These are phyloP conservation scores for Ustilago curta DNA, from an alignment of 1,284 basidiomycete species.

Conservation along the genomic window DNA sequence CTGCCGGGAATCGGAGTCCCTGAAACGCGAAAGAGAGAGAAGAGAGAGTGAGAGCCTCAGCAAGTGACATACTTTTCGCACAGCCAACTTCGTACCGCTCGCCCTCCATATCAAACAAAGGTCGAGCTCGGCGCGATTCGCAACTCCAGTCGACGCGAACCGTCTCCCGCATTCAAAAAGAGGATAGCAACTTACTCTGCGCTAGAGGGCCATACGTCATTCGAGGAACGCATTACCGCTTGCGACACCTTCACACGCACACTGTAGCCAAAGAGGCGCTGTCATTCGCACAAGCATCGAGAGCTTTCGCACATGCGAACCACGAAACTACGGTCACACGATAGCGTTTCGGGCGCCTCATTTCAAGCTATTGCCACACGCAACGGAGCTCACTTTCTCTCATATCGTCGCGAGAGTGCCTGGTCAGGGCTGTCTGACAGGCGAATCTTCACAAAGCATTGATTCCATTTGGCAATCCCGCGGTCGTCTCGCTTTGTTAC, in stretches of 20 bases:
- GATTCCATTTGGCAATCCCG: neutral
- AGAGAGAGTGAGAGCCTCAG: neutral
- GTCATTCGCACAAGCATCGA: too few relatives aligned
- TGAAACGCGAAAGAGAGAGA: conserved; percentile 5
- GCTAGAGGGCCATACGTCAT: too few relatives aligned
- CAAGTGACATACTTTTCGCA: neutral
- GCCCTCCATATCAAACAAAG: neutral
- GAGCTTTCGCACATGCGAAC: too few relatives aligned
- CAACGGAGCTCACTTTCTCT: neutral
- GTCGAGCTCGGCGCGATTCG: neutral
- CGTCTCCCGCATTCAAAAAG: neutral
- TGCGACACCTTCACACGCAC: too few relatives aligned
- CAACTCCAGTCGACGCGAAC: neutral
- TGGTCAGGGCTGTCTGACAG: neutral
- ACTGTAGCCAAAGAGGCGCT: too few relatives aligned
- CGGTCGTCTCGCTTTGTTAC: too few relatives aligned
- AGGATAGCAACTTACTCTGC: too few relatives aligned
- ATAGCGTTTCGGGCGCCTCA: too few relatives aligned
- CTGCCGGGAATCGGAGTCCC: conserved; percentile 6
- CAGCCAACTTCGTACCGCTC: neutral
- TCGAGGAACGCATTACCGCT: too few relatives aligned
- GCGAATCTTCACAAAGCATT: neutral
- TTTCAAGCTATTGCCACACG: neutral
- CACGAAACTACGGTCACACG: too few relatives aligned
- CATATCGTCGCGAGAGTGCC: neutral